Percentiles rank a stretch among this genome's conserved stretches.
Conservation (phyloP, 768 basidiomycete genomes). For the Ephemerocybe angulata region DNA sequence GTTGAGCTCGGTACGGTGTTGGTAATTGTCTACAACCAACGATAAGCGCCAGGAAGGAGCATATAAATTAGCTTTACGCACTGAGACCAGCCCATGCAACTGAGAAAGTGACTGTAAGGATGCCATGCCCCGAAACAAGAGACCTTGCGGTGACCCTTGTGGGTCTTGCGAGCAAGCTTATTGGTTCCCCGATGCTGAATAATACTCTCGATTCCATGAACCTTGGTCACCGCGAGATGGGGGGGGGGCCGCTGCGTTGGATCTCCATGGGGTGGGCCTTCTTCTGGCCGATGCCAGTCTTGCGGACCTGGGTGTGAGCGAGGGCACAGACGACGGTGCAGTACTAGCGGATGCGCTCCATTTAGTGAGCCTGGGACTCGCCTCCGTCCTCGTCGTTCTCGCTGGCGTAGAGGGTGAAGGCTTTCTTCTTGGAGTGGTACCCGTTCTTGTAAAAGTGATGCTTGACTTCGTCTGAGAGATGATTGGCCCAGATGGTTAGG, state of each 20-base stretch:
- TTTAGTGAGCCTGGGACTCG: conserved; percentile 88
- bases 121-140: conserved; percentile 99
- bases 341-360: conserved; percentile 99
- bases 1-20: conserved; percentile 96
- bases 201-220: conserved; percentile 99
- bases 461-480: conserved; percentile 96
- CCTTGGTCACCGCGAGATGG: conserved; percentile 96
- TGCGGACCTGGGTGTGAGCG: conserved; percentile 97
- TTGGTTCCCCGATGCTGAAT: conserved; percentile 99
- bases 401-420: conserved; percentile 99
- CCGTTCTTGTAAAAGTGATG: conserved; percentile 99
- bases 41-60: conserved; percentile 5
- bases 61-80: conserved; percentile 38
- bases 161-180: conserved; percentile 97
- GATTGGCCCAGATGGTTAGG: conserved; percentile 98
- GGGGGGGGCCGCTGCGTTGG: conserved; percentile 94
- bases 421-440: conserved; percentile 99
- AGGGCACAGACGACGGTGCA: conserved; percentile 99
- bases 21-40: conserved; percentile 70
- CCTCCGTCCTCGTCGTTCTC: conserved; percentile 95
- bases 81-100: conserved; percentile 99
- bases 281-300: conserved; percentile 97
- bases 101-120: conserved; percentile 99
- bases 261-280: conserved; percentile 99
- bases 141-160: conserved; percentile 99